Conservation (phyloP, 768 basidiomycete species). For the Mycena haematopus region DNA sequence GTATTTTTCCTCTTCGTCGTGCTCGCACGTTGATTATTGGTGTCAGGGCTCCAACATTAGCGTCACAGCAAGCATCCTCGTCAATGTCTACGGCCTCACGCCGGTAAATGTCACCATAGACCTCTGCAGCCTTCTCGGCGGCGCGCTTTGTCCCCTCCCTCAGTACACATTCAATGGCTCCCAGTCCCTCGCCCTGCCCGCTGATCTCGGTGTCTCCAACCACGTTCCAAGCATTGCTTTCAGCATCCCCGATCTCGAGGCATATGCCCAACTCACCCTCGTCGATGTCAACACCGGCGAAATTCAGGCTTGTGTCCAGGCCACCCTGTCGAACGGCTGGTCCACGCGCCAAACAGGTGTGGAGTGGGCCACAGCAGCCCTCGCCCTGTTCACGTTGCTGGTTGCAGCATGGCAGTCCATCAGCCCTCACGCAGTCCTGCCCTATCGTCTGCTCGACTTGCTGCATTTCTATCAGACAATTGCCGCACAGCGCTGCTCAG, state of each 20-base stretch:
- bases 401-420: conserved; percentile 69
- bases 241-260: conserved; percentile 90
- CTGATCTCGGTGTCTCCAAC: conserved; percentile 58
- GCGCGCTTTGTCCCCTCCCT: conserved; percentile 83
- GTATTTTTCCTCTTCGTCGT: conserved; percentile 39
- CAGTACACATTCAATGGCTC: conserved; percentile 89
- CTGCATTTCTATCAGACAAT: conserved; percentile 86
- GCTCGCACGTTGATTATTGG: conserved; percentile 24
- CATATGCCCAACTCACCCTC: conserved; percentile 81
- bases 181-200: conserved; percentile 69
- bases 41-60: conserved; percentile 73
- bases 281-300: conserved; percentile 70
- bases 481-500: conserved; percentile 79
- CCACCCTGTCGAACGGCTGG: conserved; percentile 91
- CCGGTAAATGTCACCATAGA: conserved; percentile 86
- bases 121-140: conserved; percentile 79
- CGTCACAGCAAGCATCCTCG: conserved; percentile 80
- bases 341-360: conserved; percentile 78
- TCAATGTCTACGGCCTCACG: conserved; percentile 88
- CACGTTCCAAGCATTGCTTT: conserved; percentile 83
- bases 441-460: conserved; percentile 82
- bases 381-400: conserved; percentile 68
- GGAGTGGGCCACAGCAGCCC: conserved; percentile 75
- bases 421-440: conserved; percentile 61
- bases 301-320: conserved; percentile 88